A percentile compares a stretch with the other conserved stretches of the same genome.
Conservation (phyloP, 352 stramenopile species). For the Halophytophthora batemanensis region DNA sequence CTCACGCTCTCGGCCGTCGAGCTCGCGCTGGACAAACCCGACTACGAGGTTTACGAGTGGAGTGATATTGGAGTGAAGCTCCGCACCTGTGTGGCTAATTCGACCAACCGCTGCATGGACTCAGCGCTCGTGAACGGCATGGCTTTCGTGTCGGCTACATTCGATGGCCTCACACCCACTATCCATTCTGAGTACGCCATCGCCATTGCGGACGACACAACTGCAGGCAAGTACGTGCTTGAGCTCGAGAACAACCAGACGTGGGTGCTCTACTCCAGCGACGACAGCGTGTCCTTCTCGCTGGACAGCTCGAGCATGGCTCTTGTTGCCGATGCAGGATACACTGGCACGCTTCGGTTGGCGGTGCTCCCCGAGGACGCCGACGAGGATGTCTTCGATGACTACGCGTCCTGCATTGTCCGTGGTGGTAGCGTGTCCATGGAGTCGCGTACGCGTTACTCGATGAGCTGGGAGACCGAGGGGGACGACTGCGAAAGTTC, state of each 20-base stretch:
- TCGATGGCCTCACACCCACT: slow-evolving; percentile 47
- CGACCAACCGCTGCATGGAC: slow-evolving; percentile 43
- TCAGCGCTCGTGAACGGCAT: slow-evolving; percentile 62
- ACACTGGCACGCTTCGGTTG: slow-evolving; percentile 52
- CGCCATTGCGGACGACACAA: slow-evolving; percentile 31
- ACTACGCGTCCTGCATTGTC: slow-evolving; percentile 56
- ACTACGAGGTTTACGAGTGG: slow-evolving; percentile 67
- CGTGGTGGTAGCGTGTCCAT: slow-evolving; percentile 46
- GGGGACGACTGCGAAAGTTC: slow-evolving; percentile 37
- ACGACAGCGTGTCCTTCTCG: slow-evolving; percentile 35
- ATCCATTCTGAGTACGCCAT: slow-evolving; percentile 54
- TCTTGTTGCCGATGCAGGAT: slow-evolving; percentile 35
- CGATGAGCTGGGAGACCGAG: slow-evolving; percentile 54
- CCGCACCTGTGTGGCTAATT: slow-evolving; percentile 38
- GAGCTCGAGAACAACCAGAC: slow-evolving; percentile 65
- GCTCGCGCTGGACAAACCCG: slow-evolving; percentile 42
- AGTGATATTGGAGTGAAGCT: slow-evolving; percentile 59
- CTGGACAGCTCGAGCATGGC: slow-evolving; percentile 36
- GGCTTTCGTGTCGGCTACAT: slow-evolving; percentile 66
- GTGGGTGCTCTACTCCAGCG: slow-evolving; percentile 70
- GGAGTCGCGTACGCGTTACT: slow-evolving; percentile 56
- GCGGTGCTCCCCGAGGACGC: slow-evolving; percentile 44
- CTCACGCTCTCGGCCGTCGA: slow-evolving; percentile 60
- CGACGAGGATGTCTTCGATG: slow-evolving; percentile 45
- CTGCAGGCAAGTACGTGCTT: slow-evolving; percentile 52